Evolutionary conservation across 768 basidiomycete species (phyloP), one percentile per base, ranked within the genome.

Genomic region (Suillus clintonianus): DNA sequence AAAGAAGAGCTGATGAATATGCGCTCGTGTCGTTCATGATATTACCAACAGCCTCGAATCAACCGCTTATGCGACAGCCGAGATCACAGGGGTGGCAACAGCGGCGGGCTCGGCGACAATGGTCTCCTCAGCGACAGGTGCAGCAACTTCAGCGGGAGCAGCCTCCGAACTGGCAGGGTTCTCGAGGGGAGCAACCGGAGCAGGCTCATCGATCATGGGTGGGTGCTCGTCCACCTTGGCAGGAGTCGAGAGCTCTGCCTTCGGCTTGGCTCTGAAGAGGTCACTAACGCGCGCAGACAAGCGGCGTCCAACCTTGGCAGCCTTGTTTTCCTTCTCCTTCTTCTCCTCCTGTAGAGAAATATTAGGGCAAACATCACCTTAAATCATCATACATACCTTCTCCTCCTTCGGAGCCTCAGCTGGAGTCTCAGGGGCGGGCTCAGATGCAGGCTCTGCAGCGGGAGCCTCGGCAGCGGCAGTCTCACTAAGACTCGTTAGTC

Each of bases 191-290:
- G 91, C 92, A 66, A 95, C 86, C 13, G 90, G 90, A 36, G 84
- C 70, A 56, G 91, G 92, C 79, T 92, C 88, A 57, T 94, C 94
- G 68, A 95, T 91, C 82, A 89, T 88, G 68, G 94, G 94, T 43
- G 94, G 92, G 75, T 92, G 83, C 81, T 94, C 92, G 66, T 94
- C 90, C 62, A 95, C 91, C 83, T 94, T 95, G 53, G 92, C 83
- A 62, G 93, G 86, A 7, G 88, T 73, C 13, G 82, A 72, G 41
- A 87, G 85, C 72, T 91, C 89, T 15, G 78, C 68, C 79, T 87
- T 91, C 73, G 82, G 80, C 81, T 85, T 91, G 61, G 83, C 56
- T 83, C 89, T 94, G 87, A 96, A 92, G 77, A 96, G 85, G 60
- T 90, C 90, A 60, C 84, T 85, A 48, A 97, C 87, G 24, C 92